phyloP scores from a whole-genome alignment of 371 early-diverging fungal genomes.

The Mortierella sp. region DNA sequence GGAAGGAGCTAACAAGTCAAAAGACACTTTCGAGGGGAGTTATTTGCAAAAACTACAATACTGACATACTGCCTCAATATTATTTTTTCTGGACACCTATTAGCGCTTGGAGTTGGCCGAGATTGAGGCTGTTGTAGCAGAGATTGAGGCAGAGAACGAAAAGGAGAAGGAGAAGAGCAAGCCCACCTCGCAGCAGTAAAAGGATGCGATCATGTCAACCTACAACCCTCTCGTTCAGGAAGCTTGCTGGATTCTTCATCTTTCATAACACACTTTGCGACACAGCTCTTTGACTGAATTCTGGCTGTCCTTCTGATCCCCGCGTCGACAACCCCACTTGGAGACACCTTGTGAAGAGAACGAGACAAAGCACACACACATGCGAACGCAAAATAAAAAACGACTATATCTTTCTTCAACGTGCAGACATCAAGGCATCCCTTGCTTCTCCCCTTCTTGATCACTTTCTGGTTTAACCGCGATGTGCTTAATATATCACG shows the following conservation, averaged over 20 bases:
- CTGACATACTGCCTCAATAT: not conserved
- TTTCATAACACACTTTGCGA: not conserved
- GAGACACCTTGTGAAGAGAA: not conserved
- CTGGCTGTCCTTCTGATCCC: too few species aligned
- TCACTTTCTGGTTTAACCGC: too few species aligned
- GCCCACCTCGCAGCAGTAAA: constrained; percentile 42
- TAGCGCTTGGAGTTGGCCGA: constrained; percentile 85
- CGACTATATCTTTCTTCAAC: not conserved
- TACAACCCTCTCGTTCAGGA: not conserved
- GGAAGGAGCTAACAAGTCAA: not conserved
- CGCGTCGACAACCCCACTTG: not conserved
- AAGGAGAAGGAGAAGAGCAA: constrained; percentile 79
- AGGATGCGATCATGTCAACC: not conserved
- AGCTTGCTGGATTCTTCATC: not conserved
- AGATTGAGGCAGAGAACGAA: constrained; percentile 96
- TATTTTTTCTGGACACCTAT: too few species aligned
- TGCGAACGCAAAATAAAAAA: not conserved
- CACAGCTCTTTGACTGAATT: not conserved
- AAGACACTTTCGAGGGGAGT: not conserved
- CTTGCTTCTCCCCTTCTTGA: too few species aligned
- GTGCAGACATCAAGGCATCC: not conserved
- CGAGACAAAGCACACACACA: not conserved
- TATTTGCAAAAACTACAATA: not conserved
- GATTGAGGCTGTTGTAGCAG: constrained; percentile 86
- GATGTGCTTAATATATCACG: too few species aligned